Percentiles rank a stretch among this genome's conserved stretches.
Conservation (phyloP, 1,139 yeast species). For the Blastobotrys illinoisensis region DNA sequence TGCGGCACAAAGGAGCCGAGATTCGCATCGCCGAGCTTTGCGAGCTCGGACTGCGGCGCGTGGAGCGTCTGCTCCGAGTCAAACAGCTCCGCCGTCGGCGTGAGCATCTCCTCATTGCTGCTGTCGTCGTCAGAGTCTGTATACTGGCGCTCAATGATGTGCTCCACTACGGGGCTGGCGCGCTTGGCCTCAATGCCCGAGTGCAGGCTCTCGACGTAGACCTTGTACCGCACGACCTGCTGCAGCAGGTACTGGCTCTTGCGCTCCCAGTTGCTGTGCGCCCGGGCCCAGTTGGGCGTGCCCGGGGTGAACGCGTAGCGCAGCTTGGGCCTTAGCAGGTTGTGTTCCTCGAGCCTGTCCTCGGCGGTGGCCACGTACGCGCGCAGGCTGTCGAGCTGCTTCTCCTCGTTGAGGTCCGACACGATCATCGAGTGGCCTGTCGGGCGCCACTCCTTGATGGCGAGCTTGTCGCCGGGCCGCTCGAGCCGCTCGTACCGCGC, state of each 20-base stretch:
- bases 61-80: background rate
- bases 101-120: background rate
- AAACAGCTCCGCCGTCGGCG: background rate
- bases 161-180: background rate
- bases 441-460: slow-evolving; percentile 31
- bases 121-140: background rate
- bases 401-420: slow-evolving; percentile 29
- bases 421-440: slow-evolving; percentile 30
- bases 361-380: slow-evolving; percentile 27
- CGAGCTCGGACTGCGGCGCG: background rate
- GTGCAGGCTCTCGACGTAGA: slow-evolving; percentile 26
- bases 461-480: slow-evolving; percentile 27
- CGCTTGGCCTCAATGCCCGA: slow-evolving; percentile 20
- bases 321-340: slow-evolving; percentile 22
- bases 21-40: background rate
- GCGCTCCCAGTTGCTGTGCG: slow-evolving; percentile 32
- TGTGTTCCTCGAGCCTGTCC: slow-evolving; percentile 28
- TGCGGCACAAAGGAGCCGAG: background rate
- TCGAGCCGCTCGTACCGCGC: slow-evolving; percentile 84
- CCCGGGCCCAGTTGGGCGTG: slow-evolving; percentile 25
- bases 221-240: slow-evolving; percentile 29
- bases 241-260: slow-evolving; percentile 30
- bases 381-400: slow-evolving; percentile 25
- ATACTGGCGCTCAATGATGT: background rate
- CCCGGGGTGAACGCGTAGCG: slow-evolving; percentile 25